Evolutionary conservation across 2,329 filamentous ascomycete genomes (phyloP).

Genomic region (Talaromyces islandicus): DNA sequence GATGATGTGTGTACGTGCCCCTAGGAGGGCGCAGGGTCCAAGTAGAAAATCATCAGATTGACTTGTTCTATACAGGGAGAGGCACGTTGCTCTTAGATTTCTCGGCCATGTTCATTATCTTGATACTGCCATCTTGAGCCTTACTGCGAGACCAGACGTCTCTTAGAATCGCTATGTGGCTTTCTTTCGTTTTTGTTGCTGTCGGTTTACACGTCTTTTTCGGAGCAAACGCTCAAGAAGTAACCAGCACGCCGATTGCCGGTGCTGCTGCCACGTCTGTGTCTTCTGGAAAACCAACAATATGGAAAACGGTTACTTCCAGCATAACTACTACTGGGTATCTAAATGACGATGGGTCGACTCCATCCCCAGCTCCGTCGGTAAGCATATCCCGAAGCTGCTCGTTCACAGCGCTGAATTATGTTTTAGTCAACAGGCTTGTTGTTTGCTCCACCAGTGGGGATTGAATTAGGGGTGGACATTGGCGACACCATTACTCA

Average conservation of each 20-base stretch:
- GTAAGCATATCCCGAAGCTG: neutral
- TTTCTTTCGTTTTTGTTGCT: neutral
- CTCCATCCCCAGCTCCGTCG: neutral
- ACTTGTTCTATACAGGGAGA: neutral
- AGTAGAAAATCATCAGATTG: neutral
- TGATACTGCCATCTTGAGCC: neutral
- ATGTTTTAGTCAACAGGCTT: neutral
- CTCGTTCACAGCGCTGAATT: neutral
- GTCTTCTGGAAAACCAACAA: neutral
- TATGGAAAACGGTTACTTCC: constrained; percentile 2
- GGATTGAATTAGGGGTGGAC: neutral
- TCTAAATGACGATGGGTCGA: neutral
- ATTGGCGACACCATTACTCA: neutral
- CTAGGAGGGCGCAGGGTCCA: neutral
- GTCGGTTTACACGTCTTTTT: neutral
- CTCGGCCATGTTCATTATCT: neutral
- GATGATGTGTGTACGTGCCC: neutral
- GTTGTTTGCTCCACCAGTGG: neutral
- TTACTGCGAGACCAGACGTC: neutral
- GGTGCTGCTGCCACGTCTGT: neutral
- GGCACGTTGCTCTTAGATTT: neutral
- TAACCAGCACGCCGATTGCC: neutral
- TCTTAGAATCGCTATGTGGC: constrained; percentile 1
- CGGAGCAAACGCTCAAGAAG: neutral
- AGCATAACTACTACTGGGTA: neutral